Base-by-base conservation (phyloP, 192 early-diverging fungal species). In the Bifiguratus adelaidae region DNA sequence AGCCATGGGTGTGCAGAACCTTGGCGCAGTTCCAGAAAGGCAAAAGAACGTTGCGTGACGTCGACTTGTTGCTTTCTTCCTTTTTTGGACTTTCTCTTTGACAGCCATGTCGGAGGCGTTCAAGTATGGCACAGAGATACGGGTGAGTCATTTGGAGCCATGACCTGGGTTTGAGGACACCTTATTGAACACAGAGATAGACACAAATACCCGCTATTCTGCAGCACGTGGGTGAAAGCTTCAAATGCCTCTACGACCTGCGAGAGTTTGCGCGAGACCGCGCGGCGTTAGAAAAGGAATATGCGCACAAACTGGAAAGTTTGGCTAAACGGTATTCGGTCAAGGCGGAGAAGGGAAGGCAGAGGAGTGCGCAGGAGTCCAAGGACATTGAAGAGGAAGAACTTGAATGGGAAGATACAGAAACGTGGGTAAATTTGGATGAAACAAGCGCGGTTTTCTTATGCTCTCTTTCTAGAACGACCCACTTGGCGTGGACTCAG, bases 241-340 rank as follows among this genome's bases (percentile, higher is more conserved):
- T 87, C 29, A 60, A 68, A 6, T 85, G 83, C 36, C 40, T 83
- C 19, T 43, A 53, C 34, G 82, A 88, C 30, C 76, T 88, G 37
- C 69, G 78, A 16, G 80, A 78, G 35, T 86, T 84, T 58, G 53
- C 80, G 23, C 74, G 72, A 41, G 86, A 89, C 16, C 66, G 74
- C 7, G 71, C 76, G 18, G 75, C 75, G 18, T 63, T 86, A 19
- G 84, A 89, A 44, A 65, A 69, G 22, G 86, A 89, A 26, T 86
- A 75, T 55, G 71, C 79, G 5, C 65, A 71, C 44, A 73, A 77
- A 51, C 64, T 86, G 22, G 86, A 86, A 30, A 42, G 53, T 0
- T 52, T 89, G 7, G 67, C 72, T 0, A 66, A 70, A 41, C 83
- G 82, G 43, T 73, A 85, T 53, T 53, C 63, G 9, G 27, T 37